Conservation (phyloP, 1,284 basidiomycete species). For the Melampsora larici-populina region DNA sequence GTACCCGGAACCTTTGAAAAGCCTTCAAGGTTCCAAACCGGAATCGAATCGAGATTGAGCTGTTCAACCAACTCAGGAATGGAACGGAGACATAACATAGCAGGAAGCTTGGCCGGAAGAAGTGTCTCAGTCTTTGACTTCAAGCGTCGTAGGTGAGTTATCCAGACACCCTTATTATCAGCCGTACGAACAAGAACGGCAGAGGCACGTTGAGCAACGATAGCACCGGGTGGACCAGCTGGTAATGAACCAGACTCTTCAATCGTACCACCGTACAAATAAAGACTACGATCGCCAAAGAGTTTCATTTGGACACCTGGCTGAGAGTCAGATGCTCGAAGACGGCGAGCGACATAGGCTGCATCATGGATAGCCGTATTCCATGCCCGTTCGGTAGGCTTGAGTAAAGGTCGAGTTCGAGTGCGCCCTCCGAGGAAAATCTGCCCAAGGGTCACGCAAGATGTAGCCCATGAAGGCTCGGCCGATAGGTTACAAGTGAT, state of each 20-base stretch:
- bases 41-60: slow-evolving; percentile 50
- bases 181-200: slow-evolving; percentile 56
- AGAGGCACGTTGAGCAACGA: slow-evolving; percentile 55
- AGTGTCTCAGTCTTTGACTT: slow-evolving; percentile 53
- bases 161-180: slow-evolving; percentile 55
- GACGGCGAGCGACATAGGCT: slow-evolving; percentile 53
- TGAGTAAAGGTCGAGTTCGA: slow-evolving; percentile 55
- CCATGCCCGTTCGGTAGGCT: slow-evolving; percentile 52
- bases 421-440: slow-evolving; percentile 55
- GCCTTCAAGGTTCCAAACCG: slow-evolving; percentile 52
- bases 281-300: slow-evolving; percentile 45
- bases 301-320: slow-evolving; percentile 55
- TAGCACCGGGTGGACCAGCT: slow-evolving; percentile 51
- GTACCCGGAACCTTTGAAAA: slow-evolving; percentile 51
- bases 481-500: slow-evolving; percentile 13
- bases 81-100: slow-evolving; percentile 52
- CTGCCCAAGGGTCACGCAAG: slow-evolving; percentile 51
- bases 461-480: slow-evolving; percentile 38
- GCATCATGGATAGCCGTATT: slow-evolving; percentile 53
- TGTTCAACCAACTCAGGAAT: slow-evolving; percentile 51
- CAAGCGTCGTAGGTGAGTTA: slow-evolving; percentile 56
- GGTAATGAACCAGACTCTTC: slow-evolving; percentile 49
- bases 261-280: slow-evolving; percentile 56
- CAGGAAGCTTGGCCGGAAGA: slow-evolving; percentile 56
- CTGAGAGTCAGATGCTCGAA: slow-evolving; percentile 57